Conservation (phyloP, 1,284 basidiomycete species). For the Tylopilus sp. region DNA sequence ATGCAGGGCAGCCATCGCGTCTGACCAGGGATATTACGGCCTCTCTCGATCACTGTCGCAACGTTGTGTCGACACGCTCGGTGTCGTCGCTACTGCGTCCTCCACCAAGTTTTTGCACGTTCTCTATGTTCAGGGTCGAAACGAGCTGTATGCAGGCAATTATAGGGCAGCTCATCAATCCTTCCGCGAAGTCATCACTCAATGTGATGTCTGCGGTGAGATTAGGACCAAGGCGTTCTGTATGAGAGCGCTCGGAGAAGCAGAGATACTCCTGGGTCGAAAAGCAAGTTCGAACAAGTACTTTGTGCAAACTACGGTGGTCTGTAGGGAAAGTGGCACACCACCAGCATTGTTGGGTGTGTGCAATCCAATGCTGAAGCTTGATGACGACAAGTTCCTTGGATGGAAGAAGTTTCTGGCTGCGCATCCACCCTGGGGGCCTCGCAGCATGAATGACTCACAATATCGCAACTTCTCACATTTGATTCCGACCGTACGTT, state of each 20-base stretch:
- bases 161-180: neutral
- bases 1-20: neutral
- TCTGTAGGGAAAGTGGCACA: neutral
- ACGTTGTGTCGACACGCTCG: neutral
- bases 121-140: neutral
- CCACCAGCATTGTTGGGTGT: neutral
- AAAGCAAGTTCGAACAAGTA: neutral
- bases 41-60: neutral
- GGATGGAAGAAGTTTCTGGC: neutral
- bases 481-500: too few relatives aligned
- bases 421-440: too few relatives aligned
- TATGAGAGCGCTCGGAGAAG: neutral
- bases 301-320: neutral
- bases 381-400: neutral
- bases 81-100: neutral
- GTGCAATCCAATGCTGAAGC: neutral
- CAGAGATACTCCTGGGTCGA: neutral
- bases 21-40: neutral
- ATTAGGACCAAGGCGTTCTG: neutral
- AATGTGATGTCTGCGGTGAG: neutral
- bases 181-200: neutral
- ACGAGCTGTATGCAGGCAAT: neutral
- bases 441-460: too few relatives aligned
- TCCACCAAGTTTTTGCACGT: neutral
- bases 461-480: too few relatives aligned